Evolutionary conservation across 2,329 filamentous ascomycete genomes (phyloP).

Genomic region (Bertia moriformis): DNA sequence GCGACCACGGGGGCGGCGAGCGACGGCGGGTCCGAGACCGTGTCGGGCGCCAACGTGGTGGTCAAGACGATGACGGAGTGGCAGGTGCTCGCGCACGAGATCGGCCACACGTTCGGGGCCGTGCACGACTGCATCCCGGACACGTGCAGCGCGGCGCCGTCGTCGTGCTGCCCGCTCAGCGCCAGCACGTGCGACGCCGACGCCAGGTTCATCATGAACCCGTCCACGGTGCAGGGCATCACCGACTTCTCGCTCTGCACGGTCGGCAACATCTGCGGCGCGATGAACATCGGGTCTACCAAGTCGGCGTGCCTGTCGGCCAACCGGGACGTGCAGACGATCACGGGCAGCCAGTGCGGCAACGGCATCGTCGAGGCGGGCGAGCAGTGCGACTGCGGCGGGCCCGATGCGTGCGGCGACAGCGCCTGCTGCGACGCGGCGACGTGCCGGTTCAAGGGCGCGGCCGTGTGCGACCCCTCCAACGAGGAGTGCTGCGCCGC

Average conservation of each 20-base stretch:
- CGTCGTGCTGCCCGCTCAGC: conserved; percentile 65
- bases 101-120: conserved; percentile 86
- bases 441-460: conserved; percentile 71
- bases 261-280: conserved; percentile 86
- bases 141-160: conserved; percentile 51
- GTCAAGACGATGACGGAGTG: conserved; percentile 72
- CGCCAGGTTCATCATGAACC: conserved; percentile 88
- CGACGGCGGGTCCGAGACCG: conserved; percentile 46
- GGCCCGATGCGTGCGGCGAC: conserved; percentile 50
- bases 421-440: conserved; percentile 73
- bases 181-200: conserved; percentile 55
- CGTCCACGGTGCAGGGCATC: conserved; percentile 62
- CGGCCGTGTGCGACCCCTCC: conserved; percentile 63
- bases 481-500: conserved; percentile 71
- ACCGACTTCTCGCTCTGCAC: conserved; percentile 74
- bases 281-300: conserved; percentile 63
- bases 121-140: conserved; percentile 73
- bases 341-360: conserved; percentile 74
- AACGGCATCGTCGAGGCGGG: conserved; percentile 93
- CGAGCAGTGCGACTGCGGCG: conserved; percentile 93
- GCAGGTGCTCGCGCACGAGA: conserved; percentile 92
- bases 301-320: conserved; percentile 66
- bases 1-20: conserved; percentile 36
- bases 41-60: conserved; percentile 80
- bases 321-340: conserved; percentile 70